Base-by-base conservation (phyloP, 2,329 filamentous ascomycete species). In the Fusarium chuoi region DNA sequence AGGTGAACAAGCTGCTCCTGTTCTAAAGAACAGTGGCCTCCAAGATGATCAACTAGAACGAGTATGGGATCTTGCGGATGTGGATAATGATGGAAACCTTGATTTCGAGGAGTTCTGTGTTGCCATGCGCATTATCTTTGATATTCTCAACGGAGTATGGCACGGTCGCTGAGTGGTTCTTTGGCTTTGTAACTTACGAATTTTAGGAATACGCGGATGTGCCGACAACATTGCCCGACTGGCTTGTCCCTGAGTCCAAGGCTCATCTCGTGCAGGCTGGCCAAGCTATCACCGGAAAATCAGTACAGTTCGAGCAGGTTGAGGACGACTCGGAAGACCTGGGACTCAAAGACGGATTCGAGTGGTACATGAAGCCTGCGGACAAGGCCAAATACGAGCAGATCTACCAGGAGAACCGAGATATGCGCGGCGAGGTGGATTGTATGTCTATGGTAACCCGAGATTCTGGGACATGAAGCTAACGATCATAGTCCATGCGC, bases 31-130 rank as follows among this genome's bases (percentile, higher is more conserved):
- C 84, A 90, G 88, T 75, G 89, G 89, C 18, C 82, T 91, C 71
- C 87, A 87, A 63, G 89, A 91, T 79, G 88, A 89, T 79, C 96
- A 99, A 85, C 91, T 99, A n/a, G 96, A 98, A 85, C 90, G 92
- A 78, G 94, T 99, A 72, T 99, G 96, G 96, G 96, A 99, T 80
- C 88, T 99, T 72, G 94, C 96, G 66, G 96, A 99, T 82, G 94
- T 99, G 70, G 96, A 99, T 84, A 95, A 95, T 78, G 96, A 99
- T 85, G 96, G 96, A 73, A 97, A 97, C 83, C 88, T 99, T 62
- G 96, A 99, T 84, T 99, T 99, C 86, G 96, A 99, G 85, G 96
- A 99, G 87, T 99, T 99, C 83, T 99, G 96, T 83, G 96, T 99
- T 66, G 96, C 95, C 44, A 99, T 99, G 96, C 91, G 96, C 80